These are phyloP conservation scores for Gossypium mustelinum DNA, from an alignment of 345 rosid genomes.

Conservation along the genomic window DNA sequence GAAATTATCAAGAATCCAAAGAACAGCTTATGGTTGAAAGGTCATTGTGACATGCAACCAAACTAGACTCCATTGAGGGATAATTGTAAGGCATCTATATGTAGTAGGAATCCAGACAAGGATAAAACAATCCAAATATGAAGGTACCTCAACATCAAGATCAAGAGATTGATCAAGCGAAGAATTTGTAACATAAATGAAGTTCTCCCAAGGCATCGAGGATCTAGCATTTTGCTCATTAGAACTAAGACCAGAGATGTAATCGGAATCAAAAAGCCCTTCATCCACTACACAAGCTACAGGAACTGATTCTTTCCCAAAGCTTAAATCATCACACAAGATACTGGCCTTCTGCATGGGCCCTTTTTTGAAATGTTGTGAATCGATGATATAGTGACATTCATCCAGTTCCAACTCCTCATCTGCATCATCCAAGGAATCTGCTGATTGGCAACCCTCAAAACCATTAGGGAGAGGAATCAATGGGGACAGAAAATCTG, in stretches of 20 bases:
- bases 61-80: neutral
- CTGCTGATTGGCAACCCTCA: conserved; percentile 18
- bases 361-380: conserved; percentile 45
- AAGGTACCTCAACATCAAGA: conserved; percentile 63
- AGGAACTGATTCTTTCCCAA: conserved; percentile 71
- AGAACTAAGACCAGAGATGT: conserved; percentile 23
- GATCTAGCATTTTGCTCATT: conserved; percentile 28
- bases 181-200: conserved; percentile 61
- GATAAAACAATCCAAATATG: conserved; percentile 9
- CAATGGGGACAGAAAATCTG: conserved; percentile 31
- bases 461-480: conserved; percentile 38
- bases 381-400: conserved; percentile 71
- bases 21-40: neutral
- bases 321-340: conserved; percentile 81
- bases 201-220: conserved; percentile 73
- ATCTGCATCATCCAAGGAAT: conserved; percentile 26
- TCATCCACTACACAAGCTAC: conserved; percentile 74
- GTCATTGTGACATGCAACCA: neutral
- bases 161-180: conserved; percentile 46
- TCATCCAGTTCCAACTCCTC: conserved; percentile 72
- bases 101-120: neutral
- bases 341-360: conserved; percentile 41
- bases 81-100: neutral
- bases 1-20: neutral
- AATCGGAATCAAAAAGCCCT: conserved; percentile 35